These are phyloP conservation scores for Phialophora macrospora DNA, from an alignment of 2,329 filamentous ascomycete species.

Conservation along the genomic window DNA sequence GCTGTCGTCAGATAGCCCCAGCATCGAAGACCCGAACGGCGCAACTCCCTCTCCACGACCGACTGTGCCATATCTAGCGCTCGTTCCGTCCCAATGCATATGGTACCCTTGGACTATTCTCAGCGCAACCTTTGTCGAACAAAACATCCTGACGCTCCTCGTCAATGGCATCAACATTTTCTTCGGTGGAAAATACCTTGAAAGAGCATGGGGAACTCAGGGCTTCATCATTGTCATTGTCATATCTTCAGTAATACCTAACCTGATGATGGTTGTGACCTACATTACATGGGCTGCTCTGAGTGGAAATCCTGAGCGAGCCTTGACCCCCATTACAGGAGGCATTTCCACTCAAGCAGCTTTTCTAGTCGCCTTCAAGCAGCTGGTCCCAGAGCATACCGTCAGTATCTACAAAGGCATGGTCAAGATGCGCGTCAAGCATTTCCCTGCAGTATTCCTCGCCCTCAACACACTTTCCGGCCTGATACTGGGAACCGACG, in stretches of 20 bases:
- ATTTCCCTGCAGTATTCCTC: conserved; percentile 76
- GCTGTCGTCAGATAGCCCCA: conserved; percentile 58
- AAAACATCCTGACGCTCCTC: conserved; percentile 84
- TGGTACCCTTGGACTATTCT: conserved; percentile 93
- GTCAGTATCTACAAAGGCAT: conserved; percentile 90
- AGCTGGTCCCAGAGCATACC: conserved; percentile 95
- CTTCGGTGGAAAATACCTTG: conserved; percentile 91
- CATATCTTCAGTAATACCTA: conserved; percentile 78
- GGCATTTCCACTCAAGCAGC: conserved; percentile 87
- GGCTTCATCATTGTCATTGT: conserved; percentile 91
- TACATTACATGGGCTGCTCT: conserved; percentile 76
- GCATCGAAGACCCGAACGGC: conserved; percentile 41
- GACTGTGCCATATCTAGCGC: conserved; percentile 82
- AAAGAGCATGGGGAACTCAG: conserved; percentile 90
- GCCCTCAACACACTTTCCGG: conserved; percentile 72
- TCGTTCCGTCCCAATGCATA: conserved; percentile 81
- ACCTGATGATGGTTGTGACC: conserved; percentile 72
- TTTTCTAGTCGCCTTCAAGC: conserved; percentile 96
- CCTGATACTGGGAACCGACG: conserved; percentile 69
- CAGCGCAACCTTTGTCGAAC: conserved; percentile 85
- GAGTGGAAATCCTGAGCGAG: conserved; percentile 50
- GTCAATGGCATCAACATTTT: conserved; percentile 80
- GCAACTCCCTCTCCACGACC: conserved; percentile 59
- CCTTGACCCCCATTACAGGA: conserved; percentile 79
- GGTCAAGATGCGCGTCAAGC: conserved; percentile 83